phyloP scores from a whole-genome alignment of 1,139 yeast species.

The Pichia sp. region DNA sequence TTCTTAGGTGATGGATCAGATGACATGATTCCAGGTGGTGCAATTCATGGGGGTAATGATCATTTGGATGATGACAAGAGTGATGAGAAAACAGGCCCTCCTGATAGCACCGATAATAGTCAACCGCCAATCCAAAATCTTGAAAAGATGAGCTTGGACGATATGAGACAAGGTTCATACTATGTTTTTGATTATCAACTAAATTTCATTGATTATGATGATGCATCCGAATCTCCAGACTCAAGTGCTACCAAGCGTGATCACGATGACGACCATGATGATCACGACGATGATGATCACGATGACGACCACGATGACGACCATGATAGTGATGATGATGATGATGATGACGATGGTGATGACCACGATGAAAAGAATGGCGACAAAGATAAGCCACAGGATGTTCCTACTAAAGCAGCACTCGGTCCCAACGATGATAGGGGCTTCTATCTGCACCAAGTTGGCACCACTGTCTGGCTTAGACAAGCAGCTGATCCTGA shows the following conservation, averaged over 20 bases:
- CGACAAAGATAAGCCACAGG: neutral
- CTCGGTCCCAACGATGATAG: slow-evolving; percentile 18
- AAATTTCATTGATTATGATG: slow-evolving; percentile 11
- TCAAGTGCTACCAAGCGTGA: neutral
- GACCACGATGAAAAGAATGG: neutral
- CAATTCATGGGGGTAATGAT: slow-evolving; percentile 3
- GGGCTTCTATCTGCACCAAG: slow-evolving; percentile 22
- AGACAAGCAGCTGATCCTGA: slow-evolving; percentile 22
- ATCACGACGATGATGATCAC: slow-evolving; percentile 4
- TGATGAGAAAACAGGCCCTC: neutral
- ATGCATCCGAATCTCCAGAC: neutral
- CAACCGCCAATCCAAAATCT: no score
- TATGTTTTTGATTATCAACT: slow-evolving; percentile 10
- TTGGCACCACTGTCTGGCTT: slow-evolving; percentile 13
- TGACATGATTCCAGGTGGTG: slow-evolving; percentile 10
- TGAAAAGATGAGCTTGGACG: slow-evolving; percentile 10
- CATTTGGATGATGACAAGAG: neutral
- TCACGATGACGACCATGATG: slow-evolving; percentile 1
- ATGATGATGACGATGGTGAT: slow-evolving; percentile 1
- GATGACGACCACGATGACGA: slow-evolving; percentile 6
- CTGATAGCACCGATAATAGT: no score
- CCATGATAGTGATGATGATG: slow-evolving; percentile 4
- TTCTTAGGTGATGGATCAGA: slow-evolving; percentile 10
- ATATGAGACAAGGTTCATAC: slow-evolving; percentile 11
- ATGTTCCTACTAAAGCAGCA: neutral